A percentile compares a stretch with the other conserved stretches of the same genome.
Evolutionary conservation across 1,139 yeast genomes (phyloP).

Genomic region (Taphrina betulina): DNA sequence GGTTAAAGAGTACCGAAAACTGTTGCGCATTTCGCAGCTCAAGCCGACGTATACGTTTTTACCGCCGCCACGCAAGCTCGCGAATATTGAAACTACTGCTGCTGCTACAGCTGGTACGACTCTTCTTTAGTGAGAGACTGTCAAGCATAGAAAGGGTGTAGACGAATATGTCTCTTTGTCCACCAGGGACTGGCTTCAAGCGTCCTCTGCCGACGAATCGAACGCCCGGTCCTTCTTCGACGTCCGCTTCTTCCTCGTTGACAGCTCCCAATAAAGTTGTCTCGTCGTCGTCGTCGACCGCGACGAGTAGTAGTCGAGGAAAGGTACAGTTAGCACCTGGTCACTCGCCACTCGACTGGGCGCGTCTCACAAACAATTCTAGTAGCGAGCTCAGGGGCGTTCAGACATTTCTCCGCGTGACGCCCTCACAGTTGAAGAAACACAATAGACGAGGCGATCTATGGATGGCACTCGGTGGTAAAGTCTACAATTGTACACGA

Average conservation of each 20-base stretch:
- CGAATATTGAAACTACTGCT: too few relatives aligned
- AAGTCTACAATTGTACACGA: slow-evolving; percentile 79
- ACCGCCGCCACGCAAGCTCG: too few relatives aligned
- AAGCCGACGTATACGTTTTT: too few relatives aligned
- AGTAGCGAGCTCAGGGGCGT: slow-evolving; percentile 45
- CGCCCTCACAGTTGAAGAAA: slow-evolving; percentile 57
- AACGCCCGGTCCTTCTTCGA: slow-evolving; percentile 10
- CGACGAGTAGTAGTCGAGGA: too few relatives aligned
- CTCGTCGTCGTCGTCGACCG: slow-evolving; percentile 38
- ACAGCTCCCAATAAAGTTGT: background rate
- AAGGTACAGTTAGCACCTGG: slow-evolving; percentile 74
- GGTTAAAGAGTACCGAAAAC: too few relatives aligned
- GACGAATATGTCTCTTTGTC: slow-evolving; percentile 1
- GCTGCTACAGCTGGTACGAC: too few relatives aligned
- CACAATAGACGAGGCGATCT: slow-evolving; percentile 67
- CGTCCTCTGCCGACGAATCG: slow-evolving; percentile 5
- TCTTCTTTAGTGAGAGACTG: too few relatives aligned
- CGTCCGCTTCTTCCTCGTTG: background rate
- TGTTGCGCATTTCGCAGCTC: too few relatives aligned
- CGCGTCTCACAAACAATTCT: slow-evolving; percentile 53
- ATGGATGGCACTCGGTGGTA: slow-evolving; percentile 81
- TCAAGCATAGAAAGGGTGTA: too few relatives aligned
- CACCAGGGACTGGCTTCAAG: slow-evolving; percentile 13
- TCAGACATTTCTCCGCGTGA: slow-evolving; percentile 49
- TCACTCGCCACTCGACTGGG: slow-evolving; percentile 88